Percentiles rank a stretch among this genome's conserved stretches.
phyloP scores from a whole-genome alignment of 2,329 filamentous ascomycete genomes.

The Sarocladium strictum region DNA sequence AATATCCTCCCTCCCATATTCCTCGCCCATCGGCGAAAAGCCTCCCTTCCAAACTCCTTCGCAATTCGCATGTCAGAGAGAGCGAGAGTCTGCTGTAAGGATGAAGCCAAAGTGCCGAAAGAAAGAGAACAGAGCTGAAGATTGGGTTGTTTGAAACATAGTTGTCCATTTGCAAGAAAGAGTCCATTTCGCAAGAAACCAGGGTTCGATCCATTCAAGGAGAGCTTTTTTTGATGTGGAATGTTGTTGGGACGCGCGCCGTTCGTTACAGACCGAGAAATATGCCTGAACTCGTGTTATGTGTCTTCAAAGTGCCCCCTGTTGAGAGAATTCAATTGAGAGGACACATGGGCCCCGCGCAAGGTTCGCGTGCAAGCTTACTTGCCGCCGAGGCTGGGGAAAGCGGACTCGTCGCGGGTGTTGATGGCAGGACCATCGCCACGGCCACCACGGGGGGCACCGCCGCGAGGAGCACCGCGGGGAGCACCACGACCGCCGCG shows the following conservation, averaged over 20 bases:
- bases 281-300: neutral
- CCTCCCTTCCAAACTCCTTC: conserved; percentile 2
- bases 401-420: conserved; percentile 51
- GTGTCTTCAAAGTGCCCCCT: neutral
- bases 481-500: conserved; percentile 37
- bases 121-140: conserved; percentile 3
- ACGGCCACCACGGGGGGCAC: conserved; percentile 39
- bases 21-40: neutral
- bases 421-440: conserved; percentile 43
- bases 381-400: conserved; percentile 55
- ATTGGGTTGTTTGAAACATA: conserved; percentile 1
- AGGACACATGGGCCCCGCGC: conserved; percentile 3
- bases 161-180: conserved; percentile 2
- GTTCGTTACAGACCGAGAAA: neutral
- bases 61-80: too few species aligned
- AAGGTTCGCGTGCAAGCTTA: conserved; percentile 24
- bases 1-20: neutral
- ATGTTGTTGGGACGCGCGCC: neutral
- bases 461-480: conserved; percentile 41
- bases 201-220: neutral
- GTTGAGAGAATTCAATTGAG: neutral
- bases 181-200: conserved; percentile 4
- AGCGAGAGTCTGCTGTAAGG: neutral
- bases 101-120: conserved; percentile 2
- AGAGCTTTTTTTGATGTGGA: neutral